Evolutionary conservation across 768 basidiomycete species (phyloP).

Genomic region (Lactifluus pinguis): DNA sequence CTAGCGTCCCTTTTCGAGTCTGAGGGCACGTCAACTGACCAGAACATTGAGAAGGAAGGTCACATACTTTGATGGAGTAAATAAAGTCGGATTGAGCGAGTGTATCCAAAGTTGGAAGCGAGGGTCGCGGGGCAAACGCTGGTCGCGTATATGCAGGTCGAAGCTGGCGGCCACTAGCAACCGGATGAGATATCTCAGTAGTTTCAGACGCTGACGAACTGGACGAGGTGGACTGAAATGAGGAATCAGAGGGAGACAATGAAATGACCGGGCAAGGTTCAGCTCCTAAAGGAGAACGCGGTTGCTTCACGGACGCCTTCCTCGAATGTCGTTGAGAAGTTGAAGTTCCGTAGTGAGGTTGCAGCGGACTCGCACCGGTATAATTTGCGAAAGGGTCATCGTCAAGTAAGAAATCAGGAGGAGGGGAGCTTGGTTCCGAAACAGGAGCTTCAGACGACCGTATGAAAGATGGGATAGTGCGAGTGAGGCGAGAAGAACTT

Average conservation of each 20-base stretch:
- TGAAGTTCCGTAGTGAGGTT: constrained; percentile 11
- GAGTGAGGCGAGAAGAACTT: constrained; percentile 11
- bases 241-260: constrained; percentile 1
- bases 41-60: not conserved
- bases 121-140: constrained; percentile 34
- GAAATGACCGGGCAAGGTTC: not conserved
- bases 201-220: constrained; percentile 19
- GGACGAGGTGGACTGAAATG: constrained; percentile 10
- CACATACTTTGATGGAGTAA: constrained; percentile 31
- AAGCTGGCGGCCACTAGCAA: constrained; percentile 21
- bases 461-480: constrained; percentile 1
- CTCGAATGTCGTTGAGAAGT: constrained; percentile 16
- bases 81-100: constrained; percentile 31
- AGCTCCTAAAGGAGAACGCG: constrained; percentile 13
- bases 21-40: constrained; percentile 15
- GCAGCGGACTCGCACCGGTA: constrained; percentile 23
- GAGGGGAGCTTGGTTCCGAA: constrained; percentile 23
- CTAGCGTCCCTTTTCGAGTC: constrained; percentile 35
- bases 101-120: constrained; percentile 34
- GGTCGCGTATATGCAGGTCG: constrained; percentile 36
- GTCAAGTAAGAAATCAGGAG: constrained; percentile 41
- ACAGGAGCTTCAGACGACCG: not conserved
- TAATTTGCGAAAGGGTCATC: constrained; percentile 71
- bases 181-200: constrained; percentile 7
- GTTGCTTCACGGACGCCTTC: constrained; percentile 5